A percentile compares a stretch with the other conserved stretches of the same genome.
Conservation (phyloP, 176 grass and related monocot species). For the Thalia dealbata region DNA sequence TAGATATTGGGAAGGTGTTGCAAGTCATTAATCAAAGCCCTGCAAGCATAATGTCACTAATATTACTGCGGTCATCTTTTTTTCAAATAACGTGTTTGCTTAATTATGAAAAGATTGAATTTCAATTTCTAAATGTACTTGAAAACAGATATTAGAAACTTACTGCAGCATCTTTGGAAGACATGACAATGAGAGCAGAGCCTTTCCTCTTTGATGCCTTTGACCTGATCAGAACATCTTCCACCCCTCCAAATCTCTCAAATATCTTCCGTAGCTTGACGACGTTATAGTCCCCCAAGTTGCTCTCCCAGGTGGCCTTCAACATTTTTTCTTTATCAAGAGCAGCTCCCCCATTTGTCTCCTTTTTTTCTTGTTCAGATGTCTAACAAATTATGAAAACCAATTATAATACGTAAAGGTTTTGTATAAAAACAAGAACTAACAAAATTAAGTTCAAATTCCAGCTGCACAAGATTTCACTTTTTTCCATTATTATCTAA, state of each 20-base stretch:
- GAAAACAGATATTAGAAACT: conserved; percentile 8
- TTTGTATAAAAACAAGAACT: no score
- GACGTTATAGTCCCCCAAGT: conserved; percentile 46
- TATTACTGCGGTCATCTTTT: background rate
- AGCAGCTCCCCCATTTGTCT: conserved; percentile 16
- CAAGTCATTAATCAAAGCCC: background rate
- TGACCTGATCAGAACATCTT: conserved; percentile 72
- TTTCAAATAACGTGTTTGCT: background rate
- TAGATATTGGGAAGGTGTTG: background rate
- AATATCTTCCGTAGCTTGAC: conserved; percentile 58
- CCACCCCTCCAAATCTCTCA: conserved; percentile 59
- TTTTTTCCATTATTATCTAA: no score
- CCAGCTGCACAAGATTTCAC: no score
- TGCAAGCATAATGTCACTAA: background rate
- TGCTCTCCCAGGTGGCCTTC: conserved; percentile 86
- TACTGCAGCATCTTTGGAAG: conserved; percentile 69
- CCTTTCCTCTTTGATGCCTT: conserved; percentile 65
- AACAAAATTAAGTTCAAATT: background rate
- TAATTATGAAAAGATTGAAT: background rate
- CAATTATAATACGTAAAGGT: background rate
- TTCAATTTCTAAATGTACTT: background rate
- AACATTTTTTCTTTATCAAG: conserved; percentile 53
- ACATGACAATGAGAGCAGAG: conserved; percentile 73
- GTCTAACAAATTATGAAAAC: conserved; percentile 19
- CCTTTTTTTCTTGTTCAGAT: conserved; percentile 28